Base-by-base conservation (phyloP, 345 rosid species). In the Syzygium jambos region DNA sequence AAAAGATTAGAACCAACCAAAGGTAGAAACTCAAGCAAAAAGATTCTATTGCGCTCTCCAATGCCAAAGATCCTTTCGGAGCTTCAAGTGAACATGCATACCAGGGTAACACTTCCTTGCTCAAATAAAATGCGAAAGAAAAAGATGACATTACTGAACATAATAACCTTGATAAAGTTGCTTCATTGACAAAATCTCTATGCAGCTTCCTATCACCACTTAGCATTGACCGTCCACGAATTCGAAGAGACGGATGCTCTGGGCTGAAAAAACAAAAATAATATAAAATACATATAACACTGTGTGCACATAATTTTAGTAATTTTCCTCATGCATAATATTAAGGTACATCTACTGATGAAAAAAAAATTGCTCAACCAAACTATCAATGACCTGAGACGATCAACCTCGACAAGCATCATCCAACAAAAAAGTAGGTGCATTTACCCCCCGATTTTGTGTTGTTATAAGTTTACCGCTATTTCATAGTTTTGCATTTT, bases 221-320 rank as follows among this genome's bases (percentile, higher is more conserved):
- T 88, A 97, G 93, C 94, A 95, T 93, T 90, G 98, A 97, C 83
- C 93, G 91, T 84, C 96, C 95, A 88, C 95, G 97, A 59, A 91
- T 92, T 89, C 93, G 96, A 84, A 93, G 92, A 85, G 97, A 95
- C 90, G 95, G 99, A 92, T 95, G 97, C 92, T 96, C 98, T 65
- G 99, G 99, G 92, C 99, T 97, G 95, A 38, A 89, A 87, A 19
- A n/a, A 86, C 43, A 46, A 11, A 21, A 41, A 85, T 22, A 86
- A 30, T 73, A 49, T 9, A 73, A 38, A 73, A 73, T 30, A 73
- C 25, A 73, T 57, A 23, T 57, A 23, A 57, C 11, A 57, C 63
- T 23, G 29, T 4, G n/a, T 10, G n/a, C n/a, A 57, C 27, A 23
- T 9, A 57, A 23, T 38, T 73, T 73, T 19, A 34, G 25, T 17